Conservation (phyloP, 495 filamentous ascomycete species). For the Aspergillus leporis region DNA sequence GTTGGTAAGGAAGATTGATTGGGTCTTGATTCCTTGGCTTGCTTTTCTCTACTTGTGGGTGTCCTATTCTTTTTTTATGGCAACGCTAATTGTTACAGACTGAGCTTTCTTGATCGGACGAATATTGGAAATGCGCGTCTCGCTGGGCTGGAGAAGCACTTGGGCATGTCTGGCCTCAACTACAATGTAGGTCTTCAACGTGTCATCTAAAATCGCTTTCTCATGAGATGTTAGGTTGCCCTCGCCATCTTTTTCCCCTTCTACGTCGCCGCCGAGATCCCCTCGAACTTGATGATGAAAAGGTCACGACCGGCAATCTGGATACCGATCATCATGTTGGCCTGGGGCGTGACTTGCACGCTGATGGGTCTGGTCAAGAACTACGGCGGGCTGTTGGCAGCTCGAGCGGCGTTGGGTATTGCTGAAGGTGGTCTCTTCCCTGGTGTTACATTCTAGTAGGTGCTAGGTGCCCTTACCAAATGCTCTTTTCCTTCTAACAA, state of each 20-base stretch:
- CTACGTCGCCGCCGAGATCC: slow-evolving; percentile 20
- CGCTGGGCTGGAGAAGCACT: slow-evolving; percentile 11
- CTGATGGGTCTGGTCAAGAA: slow-evolving; percentile 33
- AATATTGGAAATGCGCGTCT: slow-evolving; percentile 21
- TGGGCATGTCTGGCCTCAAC: slow-evolving; percentile 17
- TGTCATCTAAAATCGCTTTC: background rate
- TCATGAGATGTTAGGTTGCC: slow-evolving; percentile 9
- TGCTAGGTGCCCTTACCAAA: background rate
- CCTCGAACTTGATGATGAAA: slow-evolving; percentile 21
- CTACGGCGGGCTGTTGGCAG: slow-evolving; percentile 46
- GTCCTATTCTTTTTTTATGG: background rate
- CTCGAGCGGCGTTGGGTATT: slow-evolving; percentile 52
- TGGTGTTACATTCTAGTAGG: slow-evolving; percentile 38
- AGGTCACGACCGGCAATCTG: slow-evolving; percentile 13
- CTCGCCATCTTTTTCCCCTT: slow-evolving; percentile 22
- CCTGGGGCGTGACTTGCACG: slow-evolving; percentile 11
- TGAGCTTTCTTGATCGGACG: slow-evolving; percentile 21
- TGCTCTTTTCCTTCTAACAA: no score
- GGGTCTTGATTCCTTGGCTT: slow-evolving; percentile 19
- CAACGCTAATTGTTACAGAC: slow-evolving; percentile 7
- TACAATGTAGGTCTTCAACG: slow-evolving; percentile 13
- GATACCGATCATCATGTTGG: slow-evolving; percentile 18
- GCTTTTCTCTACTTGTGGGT: slow-evolving; percentile 17
- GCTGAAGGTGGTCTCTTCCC: slow-evolving; percentile 56
- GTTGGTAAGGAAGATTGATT: slow-evolving; percentile 17